Evolutionary conservation across 768 basidiomycete species (phyloP).

Genomic region (Suillus sp.): DNA sequence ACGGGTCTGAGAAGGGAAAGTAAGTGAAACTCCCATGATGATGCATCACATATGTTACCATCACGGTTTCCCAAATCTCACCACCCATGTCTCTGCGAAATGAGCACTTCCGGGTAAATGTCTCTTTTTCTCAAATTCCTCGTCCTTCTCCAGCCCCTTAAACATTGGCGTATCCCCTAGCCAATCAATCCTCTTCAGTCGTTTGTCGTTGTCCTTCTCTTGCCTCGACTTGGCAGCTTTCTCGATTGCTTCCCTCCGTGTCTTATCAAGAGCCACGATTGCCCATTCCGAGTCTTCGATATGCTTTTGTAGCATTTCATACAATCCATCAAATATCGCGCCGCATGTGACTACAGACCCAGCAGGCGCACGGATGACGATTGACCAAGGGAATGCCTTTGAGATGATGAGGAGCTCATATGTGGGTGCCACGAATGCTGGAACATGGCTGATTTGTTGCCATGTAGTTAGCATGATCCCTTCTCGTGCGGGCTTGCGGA

Average conservation of each 20-base stretch:
- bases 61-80: slow-evolving; percentile 45
- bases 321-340: slow-evolving; percentile 56
- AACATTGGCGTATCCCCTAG: slow-evolving; percentile 61
- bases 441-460: slow-evolving; percentile 38
- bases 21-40: not conserved
- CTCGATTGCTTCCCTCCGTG: slow-evolving; percentile 46
- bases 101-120: slow-evolving; percentile 46
- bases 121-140: slow-evolving; percentile 54
- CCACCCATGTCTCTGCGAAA: slow-evolving; percentile 59
- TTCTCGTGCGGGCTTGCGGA: slow-evolving; percentile 44
- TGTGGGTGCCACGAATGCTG: slow-evolving; percentile 40
- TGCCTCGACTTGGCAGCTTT: slow-evolving; percentile 52
- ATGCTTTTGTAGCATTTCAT: slow-evolving; percentile 50
- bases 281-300: slow-evolving; percentile 73
- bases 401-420: slow-evolving; percentile 53
- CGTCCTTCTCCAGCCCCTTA: slow-evolving; percentile 62
- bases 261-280: slow-evolving; percentile 46
- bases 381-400: slow-evolving; percentile 65
- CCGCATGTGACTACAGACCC: slow-evolving; percentile 46
- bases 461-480: slow-evolving; percentile 47
- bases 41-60: not conserved
- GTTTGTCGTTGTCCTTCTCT: slow-evolving; percentile 38
- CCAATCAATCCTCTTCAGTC: slow-evolving; percentile 62
- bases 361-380: slow-evolving; percentile 48
- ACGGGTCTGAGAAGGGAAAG: not conserved